Evolutionary conservation across 371 early-diverging fungal species (phyloP), one percentile per base, ranked within the genome.

Genomic region (Mortierella polycephala): DNA sequence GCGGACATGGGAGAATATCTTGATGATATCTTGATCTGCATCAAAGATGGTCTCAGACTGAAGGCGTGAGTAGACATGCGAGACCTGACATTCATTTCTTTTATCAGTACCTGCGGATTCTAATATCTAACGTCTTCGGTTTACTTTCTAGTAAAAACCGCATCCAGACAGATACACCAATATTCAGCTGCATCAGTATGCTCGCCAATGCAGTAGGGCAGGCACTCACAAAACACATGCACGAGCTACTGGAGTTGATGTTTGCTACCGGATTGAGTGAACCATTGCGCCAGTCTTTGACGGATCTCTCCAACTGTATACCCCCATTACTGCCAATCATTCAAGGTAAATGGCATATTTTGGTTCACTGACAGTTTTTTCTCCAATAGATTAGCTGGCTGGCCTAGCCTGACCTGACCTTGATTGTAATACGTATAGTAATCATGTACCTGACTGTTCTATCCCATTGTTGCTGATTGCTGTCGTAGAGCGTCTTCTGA

Each of bases 181-280:
- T 93, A 1, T 96, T 96, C 71, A 84, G 90, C 66, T 96, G 97
- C 70, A 92, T 97, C 59, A 90, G 93, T 46, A 92, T 92, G 90
- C 85, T 98, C 50, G 96, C 98, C 5, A 85, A 84, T 4, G 96
- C 98, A 6, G 93, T 98, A 53, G 98, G 97, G 16, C 96, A 93
- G 45, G 93, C 92, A 1, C 83, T 98, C 60, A 94, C 93, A 1
- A 93, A 91, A 71, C 87, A 96, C 73, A 86, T 97, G 82, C 93
- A 93, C 65, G 96, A 96, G 45, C 74, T 98, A 7, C 79, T 98
- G 63, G 97, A 96, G 69, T 84, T 94, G 56, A 97, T 99, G 93
- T 96, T 99, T 74, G 87, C 91, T 3, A 86, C 90, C 21, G 98
- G 97, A 14, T 83, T 98, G 42, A 94, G 91, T 58, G 92, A 94